Evolutionary conservation across 169 alveolate genomes (phyloP), one percentile per base, ranked within the genome.

Genomic region (Eimeria necatrix): DNA sequence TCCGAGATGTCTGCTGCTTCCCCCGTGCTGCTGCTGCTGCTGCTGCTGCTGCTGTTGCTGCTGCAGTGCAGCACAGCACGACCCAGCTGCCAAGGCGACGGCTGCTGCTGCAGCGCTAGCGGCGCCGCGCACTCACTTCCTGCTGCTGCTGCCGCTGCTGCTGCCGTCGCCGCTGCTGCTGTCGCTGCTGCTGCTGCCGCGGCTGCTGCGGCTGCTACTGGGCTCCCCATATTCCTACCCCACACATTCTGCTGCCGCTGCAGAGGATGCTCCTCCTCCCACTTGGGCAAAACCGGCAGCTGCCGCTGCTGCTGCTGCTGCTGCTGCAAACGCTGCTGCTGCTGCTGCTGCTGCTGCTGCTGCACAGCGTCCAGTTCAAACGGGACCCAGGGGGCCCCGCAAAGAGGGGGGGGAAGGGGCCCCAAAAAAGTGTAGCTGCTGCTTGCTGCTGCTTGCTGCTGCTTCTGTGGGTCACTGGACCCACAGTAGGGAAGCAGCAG

Each of bases 11-110:
- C 85, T 53, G 59, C 91, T 8, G 71, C 53, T 4, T 3, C 86
- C 14, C 20, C 64, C 64, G 64, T 46, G 73, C 74, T 10, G 83
- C 81, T 61, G 74, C 86, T 14, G 51, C 48, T n/a, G 80, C 46
- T 59, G 26, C 14, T 32, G 26, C 60, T 18, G 53, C 73, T 51
- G 61, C 93, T 24, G 24, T 52, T 83, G 32, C 59, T 52, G 71
- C 96, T 74, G 41, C 83, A 48, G 46, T 86, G 68, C 24, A 90
- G 56, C 51, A 89, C 87, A 10, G 93, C 52, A 12, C 85, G 92
- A 91, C 61, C 94, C 76, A 53, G 71, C 90, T 4, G 9, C 61
- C 4, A n/a, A 7, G 4, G 73, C 22, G n/a, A 24, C 5, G 4
- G 73, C n/a, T 61, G 5, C 22, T 6, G 73, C 20, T 61, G 73